These are phyloP conservation scores for Trypanosoma mega DNA, from an alignment of 208 protist genomes.

Conservation along the genomic window DNA sequence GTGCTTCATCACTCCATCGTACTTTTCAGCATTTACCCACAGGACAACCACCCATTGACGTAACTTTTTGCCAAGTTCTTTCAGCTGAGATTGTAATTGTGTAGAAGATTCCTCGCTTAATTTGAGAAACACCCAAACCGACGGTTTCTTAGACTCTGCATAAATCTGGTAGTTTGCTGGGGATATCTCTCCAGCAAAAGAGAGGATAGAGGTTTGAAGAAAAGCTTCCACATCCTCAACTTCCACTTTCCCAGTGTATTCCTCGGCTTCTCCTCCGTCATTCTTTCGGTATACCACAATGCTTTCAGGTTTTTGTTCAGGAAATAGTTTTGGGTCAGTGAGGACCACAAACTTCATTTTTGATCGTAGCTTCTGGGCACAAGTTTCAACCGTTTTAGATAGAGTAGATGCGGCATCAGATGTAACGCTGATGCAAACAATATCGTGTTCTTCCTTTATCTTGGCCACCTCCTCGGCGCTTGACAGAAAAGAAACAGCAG, in stretches of 20 bases:
- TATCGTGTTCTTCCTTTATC: slow-evolving; percentile 43
- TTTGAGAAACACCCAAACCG: slow-evolving; percentile 74
- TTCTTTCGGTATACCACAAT: slow-evolving; percentile 53
- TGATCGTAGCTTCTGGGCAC: slow-evolving; percentile 41
- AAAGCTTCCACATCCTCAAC: slow-evolving; percentile 41
- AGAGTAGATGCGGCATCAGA: slow-evolving; percentile 34
- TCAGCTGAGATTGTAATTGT: slow-evolving; percentile 28
- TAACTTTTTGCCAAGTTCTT: slow-evolving; percentile 63
- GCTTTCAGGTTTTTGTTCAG: slow-evolving; percentile 54
- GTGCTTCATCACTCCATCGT: slow-evolving; percentile 52
- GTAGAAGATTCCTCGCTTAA: slow-evolving; percentile 21
- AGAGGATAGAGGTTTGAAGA: slow-evolving; percentile 42
- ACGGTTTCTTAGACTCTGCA: slow-evolving; percentile 41
- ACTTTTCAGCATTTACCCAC: slow-evolving; percentile 71
- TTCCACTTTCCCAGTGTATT: slow-evolving; percentile 31
- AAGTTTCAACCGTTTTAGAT: slow-evolving; percentile 25
- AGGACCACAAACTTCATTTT: slow-evolving; percentile 61
- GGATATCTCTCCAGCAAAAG: slow-evolving; percentile 71
- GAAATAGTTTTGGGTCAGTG: slow-evolving; percentile 45
- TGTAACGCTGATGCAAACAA: slow-evolving; percentile 59
- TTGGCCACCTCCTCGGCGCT: slow-evolving; percentile 56
- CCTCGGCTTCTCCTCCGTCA: slow-evolving; percentile 50
- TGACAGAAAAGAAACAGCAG: slow-evolving; percentile 33
- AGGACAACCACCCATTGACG: slow-evolving; percentile 73
- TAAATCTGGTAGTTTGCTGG: slow-evolving; percentile 67